phyloP scores from a whole-genome alignment of 257 asterid genomes.

The Solanum lignicaule region DNA sequence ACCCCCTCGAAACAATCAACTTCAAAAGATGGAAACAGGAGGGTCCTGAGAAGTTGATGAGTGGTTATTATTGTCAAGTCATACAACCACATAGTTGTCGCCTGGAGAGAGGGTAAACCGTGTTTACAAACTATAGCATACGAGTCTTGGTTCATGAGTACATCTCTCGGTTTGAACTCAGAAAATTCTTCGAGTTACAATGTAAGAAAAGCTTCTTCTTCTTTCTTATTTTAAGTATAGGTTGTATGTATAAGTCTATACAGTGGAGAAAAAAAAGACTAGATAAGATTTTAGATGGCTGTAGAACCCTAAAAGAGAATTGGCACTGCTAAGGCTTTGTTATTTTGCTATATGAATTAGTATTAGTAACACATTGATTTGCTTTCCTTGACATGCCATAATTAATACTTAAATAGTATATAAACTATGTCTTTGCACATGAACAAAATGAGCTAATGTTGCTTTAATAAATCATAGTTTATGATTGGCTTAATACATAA shows the following conservation, averaged over 20 bases:
- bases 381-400: neutral
- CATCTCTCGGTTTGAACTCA: neutral
- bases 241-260: neutral
- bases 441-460: neutral
- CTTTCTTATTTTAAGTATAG: neutral
- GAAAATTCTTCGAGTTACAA: neutral
- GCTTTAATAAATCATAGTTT: neutral
- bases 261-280: neutral
- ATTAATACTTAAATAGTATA: neutral
- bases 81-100: neutral
- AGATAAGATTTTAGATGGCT: neutral
- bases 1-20: slow-evolving; percentile 48
- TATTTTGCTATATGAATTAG: neutral
- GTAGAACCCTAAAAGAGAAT: neutral
- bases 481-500: neutral
- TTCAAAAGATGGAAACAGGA: slow-evolving; percentile 28
- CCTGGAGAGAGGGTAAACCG: neutral
- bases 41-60: slow-evolving; percentile 14
- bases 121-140: neutral
- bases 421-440: neutral
- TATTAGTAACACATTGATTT: neutral
- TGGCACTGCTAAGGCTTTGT: neutral
- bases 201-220: neutral
- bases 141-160: neutral
- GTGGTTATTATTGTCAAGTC: neutral